phyloP scores from a whole-genome alignment of 495 filamentous ascomycete species.

The Podospora comata region DNA sequence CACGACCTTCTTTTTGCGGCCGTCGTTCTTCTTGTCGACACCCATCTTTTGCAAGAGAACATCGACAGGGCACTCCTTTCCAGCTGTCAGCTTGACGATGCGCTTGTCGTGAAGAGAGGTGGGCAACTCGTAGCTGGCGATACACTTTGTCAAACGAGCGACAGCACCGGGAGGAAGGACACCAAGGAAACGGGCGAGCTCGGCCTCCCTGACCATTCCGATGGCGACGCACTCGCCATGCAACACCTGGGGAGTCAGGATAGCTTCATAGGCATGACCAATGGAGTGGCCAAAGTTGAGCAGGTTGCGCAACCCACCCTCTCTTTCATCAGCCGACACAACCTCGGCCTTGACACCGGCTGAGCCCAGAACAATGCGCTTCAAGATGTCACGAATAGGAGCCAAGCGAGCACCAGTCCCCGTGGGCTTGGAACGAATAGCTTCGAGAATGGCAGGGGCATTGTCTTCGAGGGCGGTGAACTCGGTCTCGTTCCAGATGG shows the following conservation, averaged over 20 bases:
- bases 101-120: conserved; percentile 79
- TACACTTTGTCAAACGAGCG: conserved; percentile 83
- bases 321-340: conserved; percentile 88
- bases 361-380: conserved; percentile 83
- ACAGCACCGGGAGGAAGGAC: conserved; percentile 85
- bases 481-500: conserved; percentile 87
- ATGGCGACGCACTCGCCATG: conserved; percentile 96
- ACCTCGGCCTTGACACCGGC: conserved; percentile 89
- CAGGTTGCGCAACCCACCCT: conserved; percentile 90
- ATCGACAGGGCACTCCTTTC: conserved; percentile 89
- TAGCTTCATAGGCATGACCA: conserved; percentile 93
- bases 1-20: conserved; percentile 94
- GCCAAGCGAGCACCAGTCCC: conserved; percentile 55
- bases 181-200: conserved; percentile 85
- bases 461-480: conserved; percentile 82
- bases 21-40: conserved; percentile 98
- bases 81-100: conserved; percentile 80
- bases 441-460: conserved; percentile 67
- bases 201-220: conserved; percentile 97
- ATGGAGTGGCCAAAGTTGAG: conserved; percentile 99
- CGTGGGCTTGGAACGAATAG: conserved; percentile 58
- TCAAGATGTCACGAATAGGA: conserved; percentile 70
- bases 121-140: conserved; percentile 88
- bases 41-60: conserved; percentile 87
- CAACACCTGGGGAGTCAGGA: conserved; percentile 89